Conservation (phyloP, 345 rosid genomes). For the Turritis glabra region DNA sequence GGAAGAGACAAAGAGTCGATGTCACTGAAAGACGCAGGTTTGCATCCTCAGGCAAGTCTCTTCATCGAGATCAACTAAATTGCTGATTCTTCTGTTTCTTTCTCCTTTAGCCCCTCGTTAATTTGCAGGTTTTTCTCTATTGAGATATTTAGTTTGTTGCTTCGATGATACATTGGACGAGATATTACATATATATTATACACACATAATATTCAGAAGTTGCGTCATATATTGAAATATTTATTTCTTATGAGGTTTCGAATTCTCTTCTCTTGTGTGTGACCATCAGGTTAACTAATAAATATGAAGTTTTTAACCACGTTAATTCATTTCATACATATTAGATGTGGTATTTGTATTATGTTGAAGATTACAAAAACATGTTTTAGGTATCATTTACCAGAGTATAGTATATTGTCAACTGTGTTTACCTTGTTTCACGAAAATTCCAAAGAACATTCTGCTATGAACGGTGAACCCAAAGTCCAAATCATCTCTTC, state of each 20-base stretch:
- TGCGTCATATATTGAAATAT: slow-evolving; percentile 9
- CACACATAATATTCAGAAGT: slow-evolving; percentile 12
- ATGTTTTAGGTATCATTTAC: no score
- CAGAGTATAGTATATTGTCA: no score
- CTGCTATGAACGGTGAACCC: no score
- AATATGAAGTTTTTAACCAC: neutral
- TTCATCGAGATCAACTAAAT: slow-evolving; percentile 80
- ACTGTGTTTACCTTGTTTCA: no score
- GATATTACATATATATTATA: slow-evolving; percentile 16
- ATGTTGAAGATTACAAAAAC: no score
- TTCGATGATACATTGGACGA: slow-evolving; percentile 15
- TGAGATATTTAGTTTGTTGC: slow-evolving; percentile 29
- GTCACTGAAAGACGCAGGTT: slow-evolving; percentile 82
- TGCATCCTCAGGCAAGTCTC: slow-evolving; percentile 99
- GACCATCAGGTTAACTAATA: neutral
- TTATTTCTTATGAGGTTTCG: slow-evolving; percentile 6
- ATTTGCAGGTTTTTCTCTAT: neutral
- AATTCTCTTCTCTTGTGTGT: neutral
- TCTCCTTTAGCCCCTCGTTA: neutral
- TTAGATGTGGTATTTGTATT: no score
- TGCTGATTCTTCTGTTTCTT: slow-evolving; percentile 3
- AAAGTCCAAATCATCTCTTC: no score
- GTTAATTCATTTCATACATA: no score
- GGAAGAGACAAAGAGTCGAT: slow-evolving; percentile 62
- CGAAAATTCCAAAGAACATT: no score